A percentile compares a stretch with the other conserved stretches of the same genome.
Conservation (phyloP, 106 monocot genomes). For the Cymbidium sinense region DNA sequence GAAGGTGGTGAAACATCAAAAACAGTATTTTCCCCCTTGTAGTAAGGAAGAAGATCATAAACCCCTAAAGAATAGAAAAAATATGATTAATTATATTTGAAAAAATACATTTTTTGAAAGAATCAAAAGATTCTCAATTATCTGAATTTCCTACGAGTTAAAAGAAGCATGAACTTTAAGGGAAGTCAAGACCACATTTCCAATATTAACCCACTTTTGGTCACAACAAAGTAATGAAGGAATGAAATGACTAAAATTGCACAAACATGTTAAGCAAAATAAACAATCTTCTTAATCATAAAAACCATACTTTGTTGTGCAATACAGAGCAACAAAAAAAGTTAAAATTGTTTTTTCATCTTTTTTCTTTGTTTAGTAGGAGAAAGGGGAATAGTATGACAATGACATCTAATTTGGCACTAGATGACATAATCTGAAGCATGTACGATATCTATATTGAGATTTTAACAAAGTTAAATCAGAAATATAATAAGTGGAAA, state of each 20-base stretch:
- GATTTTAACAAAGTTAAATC: background rate
- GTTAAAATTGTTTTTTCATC: too few species aligned
- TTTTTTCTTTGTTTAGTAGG: too few species aligned
- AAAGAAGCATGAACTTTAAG: background rate
- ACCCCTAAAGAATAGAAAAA: conserved; percentile 33
- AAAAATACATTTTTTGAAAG: background rate
- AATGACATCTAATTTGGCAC: background rate
- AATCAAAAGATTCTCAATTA: background rate
- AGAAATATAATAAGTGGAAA: background rate
- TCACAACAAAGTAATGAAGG: background rate
- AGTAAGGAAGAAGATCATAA: conserved; percentile 87
- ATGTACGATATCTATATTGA: background rate
- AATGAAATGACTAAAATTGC: background rate
- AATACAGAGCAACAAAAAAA: background rate
- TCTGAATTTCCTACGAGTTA: background rate
- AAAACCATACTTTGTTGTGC: background rate
- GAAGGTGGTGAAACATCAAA: conserved; percentile 97
- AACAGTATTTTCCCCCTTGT: conserved; percentile 93
- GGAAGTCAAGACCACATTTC: background rate
- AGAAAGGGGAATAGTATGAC: background rate
- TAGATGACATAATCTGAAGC: background rate
- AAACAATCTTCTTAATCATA: background rate
- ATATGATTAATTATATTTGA: background rate
- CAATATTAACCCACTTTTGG: background rate
- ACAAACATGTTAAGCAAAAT: conserved; percentile 1